Evolutionary conservation across 129 eudicot genomes (phyloP).

Genomic region (Flaveria trinervia): DNA sequence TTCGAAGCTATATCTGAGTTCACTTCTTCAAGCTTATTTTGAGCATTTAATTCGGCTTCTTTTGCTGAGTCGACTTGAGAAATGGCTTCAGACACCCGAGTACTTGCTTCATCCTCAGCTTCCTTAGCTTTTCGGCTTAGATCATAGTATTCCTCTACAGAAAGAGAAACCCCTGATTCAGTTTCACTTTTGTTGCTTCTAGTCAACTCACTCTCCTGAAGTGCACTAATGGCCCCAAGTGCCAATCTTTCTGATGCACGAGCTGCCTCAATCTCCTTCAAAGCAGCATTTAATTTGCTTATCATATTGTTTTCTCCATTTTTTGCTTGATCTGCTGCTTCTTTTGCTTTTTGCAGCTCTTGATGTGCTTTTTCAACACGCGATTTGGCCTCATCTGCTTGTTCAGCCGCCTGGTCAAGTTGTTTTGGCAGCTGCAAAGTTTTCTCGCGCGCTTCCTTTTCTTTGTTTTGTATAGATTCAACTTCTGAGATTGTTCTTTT

Average conservation of each 20-base stretch:
- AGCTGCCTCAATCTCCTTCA: slow-evolving; percentile 82
- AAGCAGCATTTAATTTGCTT: slow-evolving; percentile 56
- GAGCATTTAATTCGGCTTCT: slow-evolving; percentile 53
- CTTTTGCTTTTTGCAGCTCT: slow-evolving; percentile 58
- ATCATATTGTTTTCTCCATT: slow-evolving; percentile 46
- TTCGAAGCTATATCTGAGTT: slow-evolving; percentile 42
- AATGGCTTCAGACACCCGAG: slow-evolving; percentile 53
- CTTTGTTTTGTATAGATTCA: slow-evolving; percentile 41
- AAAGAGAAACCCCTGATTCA: slow-evolving; percentile 52
- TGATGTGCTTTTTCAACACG: slow-evolving; percentile 47
- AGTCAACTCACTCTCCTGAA: slow-evolving; percentile 66
- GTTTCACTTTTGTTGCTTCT: slow-evolving; percentile 32
- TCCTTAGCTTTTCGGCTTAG: slow-evolving; percentile 67
- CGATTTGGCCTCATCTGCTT: slow-evolving; percentile 57
- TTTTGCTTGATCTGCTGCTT: slow-evolving; percentile 58
- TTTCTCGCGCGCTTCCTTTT: slow-evolving; percentile 69
- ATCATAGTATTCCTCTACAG: slow-evolving; percentile 78
- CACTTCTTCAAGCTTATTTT: slow-evolving; percentile 57
- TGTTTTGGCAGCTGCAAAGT: slow-evolving; percentile 63
- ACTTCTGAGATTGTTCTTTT: slow-evolving; percentile 51
- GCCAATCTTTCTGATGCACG: slow-evolving; percentile 79
- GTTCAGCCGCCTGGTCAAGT: slow-evolving; percentile 59
- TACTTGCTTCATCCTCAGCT: slow-evolving; percentile 74
- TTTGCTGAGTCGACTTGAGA: slow-evolving; percentile 62
- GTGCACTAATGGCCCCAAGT: slow-evolving; percentile 66